phyloP scores from a whole-genome alignment of 208 protist species.

The Trypanosoma brucei region DNA sequence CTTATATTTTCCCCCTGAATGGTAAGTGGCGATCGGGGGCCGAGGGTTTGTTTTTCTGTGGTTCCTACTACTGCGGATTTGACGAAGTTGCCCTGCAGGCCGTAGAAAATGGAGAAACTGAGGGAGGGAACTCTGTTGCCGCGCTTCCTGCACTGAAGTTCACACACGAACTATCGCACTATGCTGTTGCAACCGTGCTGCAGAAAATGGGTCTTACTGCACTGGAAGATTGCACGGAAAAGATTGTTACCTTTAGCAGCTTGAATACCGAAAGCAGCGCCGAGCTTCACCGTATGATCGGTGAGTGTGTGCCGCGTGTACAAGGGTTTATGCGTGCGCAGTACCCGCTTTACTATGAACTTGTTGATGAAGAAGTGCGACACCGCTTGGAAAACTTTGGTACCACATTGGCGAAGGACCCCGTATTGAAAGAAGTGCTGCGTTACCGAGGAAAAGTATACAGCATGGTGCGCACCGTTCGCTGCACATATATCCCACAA shows the following conservation, averaged over 20 bases:
- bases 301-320: conserved; percentile 34
- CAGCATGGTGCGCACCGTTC: conserved; percentile 26
- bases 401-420: conserved; percentile 30
- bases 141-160: conserved; percentile 42
- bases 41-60: conserved; percentile 47
- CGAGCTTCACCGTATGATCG: conserved; percentile 39
- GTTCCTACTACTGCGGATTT: conserved; percentile 35
- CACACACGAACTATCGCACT: conserved; percentile 28
- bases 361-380: conserved; percentile 19
- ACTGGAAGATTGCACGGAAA: conserved; percentile 34
- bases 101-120: not conserved
- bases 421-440: conserved; percentile 20
- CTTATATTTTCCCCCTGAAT: conserved; percentile 19
- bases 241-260: conserved; percentile 29
- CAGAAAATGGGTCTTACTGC: conserved; percentile 34
- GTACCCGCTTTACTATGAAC: conserved; percentile 34
- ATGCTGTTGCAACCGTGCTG: conserved; percentile 42
- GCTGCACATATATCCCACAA: conserved; percentile 50
- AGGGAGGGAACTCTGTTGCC: not conserved
- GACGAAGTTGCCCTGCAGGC: conserved; percentile 15
- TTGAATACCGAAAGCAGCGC: conserved; percentile 22
- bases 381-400: conserved; percentile 31
- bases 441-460: conserved; percentile 30
- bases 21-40: conserved; percentile 13
- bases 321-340: conserved; percentile 31